phyloP scores from a whole-genome alignment of 495 filamentous ascomycete species.

The Daldinia vernicosa region DNA sequence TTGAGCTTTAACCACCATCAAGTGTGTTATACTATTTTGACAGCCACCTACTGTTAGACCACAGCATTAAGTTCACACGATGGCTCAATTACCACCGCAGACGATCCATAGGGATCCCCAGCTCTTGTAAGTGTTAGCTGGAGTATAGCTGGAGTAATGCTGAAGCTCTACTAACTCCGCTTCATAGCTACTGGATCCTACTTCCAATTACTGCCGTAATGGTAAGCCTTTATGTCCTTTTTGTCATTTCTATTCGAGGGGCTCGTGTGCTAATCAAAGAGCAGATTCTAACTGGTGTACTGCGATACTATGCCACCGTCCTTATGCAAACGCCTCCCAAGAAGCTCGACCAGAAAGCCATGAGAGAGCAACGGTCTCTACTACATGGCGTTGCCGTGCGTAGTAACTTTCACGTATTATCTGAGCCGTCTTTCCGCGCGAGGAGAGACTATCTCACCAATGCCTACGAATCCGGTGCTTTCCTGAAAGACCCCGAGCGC shows the following conservation, averaged over 20 bases:
- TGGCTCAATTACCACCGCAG: constrained; percentile 89
- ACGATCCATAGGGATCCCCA: constrained; percentile 99
- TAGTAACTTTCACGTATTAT: constrained; percentile 76
- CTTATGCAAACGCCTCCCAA: constrained; percentile 89
- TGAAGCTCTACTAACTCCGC: constrained; percentile 21
- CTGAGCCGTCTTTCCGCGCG: constrained; percentile 74
- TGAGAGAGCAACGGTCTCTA: constrained; percentile 88
- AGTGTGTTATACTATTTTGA: neutral
- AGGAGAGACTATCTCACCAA: constrained; percentile 82
- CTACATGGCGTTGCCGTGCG: constrained; percentile 87
- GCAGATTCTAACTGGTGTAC: constrained; percentile 90
- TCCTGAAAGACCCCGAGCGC: constrained; percentile 86
- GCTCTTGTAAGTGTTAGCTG: constrained; percentile 72
- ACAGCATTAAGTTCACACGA: constrained; percentile 48
- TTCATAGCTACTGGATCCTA: constrained; percentile 91
- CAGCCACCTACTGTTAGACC: neutral
- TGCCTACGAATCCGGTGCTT: constrained; percentile 83
- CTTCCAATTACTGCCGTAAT: constrained; percentile 97
- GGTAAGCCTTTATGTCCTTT: constrained; percentile 60
- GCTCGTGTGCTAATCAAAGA: constrained; percentile 9
- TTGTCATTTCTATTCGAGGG: neutral
- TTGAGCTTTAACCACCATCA: constrained; percentile 18
- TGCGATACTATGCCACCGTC: constrained; percentile 93
- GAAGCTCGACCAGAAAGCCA: constrained; percentile 74
- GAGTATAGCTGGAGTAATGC: neutral